phyloP scores from a whole-genome alignment of 352 stramenopile species.

The Plasmopara muralis region DNA sequence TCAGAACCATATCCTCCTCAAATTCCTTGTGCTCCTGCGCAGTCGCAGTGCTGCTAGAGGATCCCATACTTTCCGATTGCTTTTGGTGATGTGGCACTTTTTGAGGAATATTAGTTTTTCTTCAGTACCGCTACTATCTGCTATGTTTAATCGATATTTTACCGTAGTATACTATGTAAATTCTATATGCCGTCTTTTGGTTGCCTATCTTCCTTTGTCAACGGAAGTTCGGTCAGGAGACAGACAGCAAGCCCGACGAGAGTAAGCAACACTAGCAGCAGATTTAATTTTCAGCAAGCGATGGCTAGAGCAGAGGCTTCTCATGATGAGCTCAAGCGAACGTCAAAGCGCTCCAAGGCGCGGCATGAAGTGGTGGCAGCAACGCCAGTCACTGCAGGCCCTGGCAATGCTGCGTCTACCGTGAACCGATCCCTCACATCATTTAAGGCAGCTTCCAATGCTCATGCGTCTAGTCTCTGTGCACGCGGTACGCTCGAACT shows the following conservation, averaged over 20 bases:
- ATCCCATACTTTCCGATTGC: slow-evolving; percentile 23
- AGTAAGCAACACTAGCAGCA: slow-evolving; percentile 9
- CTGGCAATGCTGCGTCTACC: slow-evolving; percentile 3
- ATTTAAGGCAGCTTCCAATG: slow-evolving; percentile 22
- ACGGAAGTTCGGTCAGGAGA: neutral
- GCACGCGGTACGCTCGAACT: slow-evolving; percentile 23
- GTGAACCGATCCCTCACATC: slow-evolving; percentile 13
- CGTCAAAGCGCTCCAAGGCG: slow-evolving; percentile 54
- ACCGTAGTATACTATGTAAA: no score
- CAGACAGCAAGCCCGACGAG: slow-evolving; percentile 12
- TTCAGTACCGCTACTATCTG: neutral
- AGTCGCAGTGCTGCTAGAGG: slow-evolving; percentile 30
- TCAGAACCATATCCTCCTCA: slow-evolving; percentile 56
- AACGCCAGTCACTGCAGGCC: slow-evolving; percentile 4
- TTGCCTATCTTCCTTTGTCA: neutral
- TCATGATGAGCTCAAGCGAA: slow-evolving; percentile 64
- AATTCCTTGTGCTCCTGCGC: slow-evolving; percentile 42
- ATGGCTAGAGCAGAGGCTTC: slow-evolving; percentile 60
- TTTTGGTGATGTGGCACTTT: slow-evolving; percentile 28
- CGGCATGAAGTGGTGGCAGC: slow-evolving; percentile 26
- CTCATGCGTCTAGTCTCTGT: slow-evolving; percentile 47
- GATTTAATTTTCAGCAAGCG: slow-evolving; percentile 4
- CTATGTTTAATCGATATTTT: no score
- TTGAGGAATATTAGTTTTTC: neutral
- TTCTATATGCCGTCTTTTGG: slow-evolving; percentile 13